These are phyloP conservation scores for Castanea crenata DNA, from an alignment of 306 rosid species.

Conservation along the genomic window DNA sequence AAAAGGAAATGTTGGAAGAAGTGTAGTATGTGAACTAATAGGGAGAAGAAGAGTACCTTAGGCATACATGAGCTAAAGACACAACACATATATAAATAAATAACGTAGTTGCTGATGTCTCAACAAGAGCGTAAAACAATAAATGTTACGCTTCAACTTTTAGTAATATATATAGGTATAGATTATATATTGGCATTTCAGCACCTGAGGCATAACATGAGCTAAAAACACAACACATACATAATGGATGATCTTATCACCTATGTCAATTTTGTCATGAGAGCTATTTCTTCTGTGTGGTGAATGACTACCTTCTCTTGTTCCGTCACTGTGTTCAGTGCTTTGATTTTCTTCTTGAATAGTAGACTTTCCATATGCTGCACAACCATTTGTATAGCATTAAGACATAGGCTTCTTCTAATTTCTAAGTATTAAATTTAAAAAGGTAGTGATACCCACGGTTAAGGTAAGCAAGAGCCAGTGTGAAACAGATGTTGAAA, in stretches of 20 bases:
- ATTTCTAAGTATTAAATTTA: not conserved
- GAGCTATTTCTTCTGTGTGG: not conserved
- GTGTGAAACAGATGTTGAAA: constrained; percentile 42
- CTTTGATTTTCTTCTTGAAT: constrained; percentile 30
- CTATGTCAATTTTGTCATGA: not conserved
- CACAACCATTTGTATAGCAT: constrained; percentile 9
- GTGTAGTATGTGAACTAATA: too few species aligned
- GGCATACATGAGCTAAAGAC: too few species aligned
- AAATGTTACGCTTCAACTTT: too few species aligned
- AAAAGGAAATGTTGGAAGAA: too few species aligned
- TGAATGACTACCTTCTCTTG: not conserved
- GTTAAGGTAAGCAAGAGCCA: constrained; percentile 53
- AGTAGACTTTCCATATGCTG: constrained; percentile 47
- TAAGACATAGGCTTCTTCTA: not conserved
- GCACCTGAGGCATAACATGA: not conserved
- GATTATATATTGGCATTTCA: too few species aligned
- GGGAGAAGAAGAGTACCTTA: too few species aligned
- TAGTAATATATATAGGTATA: too few species aligned
- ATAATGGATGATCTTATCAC: constrained; percentile 2
- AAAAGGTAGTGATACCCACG: constrained; percentile 38
- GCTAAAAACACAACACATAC: too few species aligned
- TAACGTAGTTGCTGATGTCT: accelerated
- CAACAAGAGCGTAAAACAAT: too few species aligned
- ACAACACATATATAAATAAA: too few species aligned
- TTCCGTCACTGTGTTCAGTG: constrained; percentile 11